Evolutionary conservation across 257 asterid species (phyloP).

Genomic region (Craterostigma plantagineum): DNA sequence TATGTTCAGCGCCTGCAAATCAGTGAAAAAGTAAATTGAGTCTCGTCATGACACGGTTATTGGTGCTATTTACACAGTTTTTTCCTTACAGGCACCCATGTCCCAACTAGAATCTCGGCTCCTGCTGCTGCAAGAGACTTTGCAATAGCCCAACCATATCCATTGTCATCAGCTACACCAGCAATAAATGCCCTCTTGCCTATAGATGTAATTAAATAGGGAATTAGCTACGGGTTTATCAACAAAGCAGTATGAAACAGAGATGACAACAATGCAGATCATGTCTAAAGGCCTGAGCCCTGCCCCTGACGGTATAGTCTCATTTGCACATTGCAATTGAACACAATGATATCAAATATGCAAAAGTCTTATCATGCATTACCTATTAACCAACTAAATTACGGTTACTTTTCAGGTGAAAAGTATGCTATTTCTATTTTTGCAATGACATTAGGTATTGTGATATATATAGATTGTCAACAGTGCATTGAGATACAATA

Average conservation of each 20-base stretch:
- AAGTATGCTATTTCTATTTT: no score
- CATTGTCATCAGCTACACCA: constrained; percentile 85
- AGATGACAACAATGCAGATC: neutral
- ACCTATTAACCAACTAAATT: no score
- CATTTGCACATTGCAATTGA: no score
- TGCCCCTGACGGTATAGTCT: no score
- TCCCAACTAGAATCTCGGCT: constrained; percentile 74
- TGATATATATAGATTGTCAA: no score
- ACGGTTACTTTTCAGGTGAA: no score
- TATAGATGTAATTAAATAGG: constrained; percentile 5
- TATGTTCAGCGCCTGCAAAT: constrained; percentile 60
- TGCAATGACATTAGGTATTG: no score
- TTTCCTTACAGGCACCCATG: constrained; percentile 88
- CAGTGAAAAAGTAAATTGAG: constrained; percentile 11
- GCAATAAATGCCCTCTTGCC: constrained; percentile 87
- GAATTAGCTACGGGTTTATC: constrained; percentile 4
- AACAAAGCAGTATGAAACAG: neutral
- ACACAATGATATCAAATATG: no score
- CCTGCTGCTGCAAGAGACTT: constrained; percentile 90
- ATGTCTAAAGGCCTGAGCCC: no score
- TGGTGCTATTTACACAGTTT: constrained; percentile 2
- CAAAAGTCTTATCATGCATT: no score
- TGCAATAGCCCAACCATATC: constrained; percentile 93
- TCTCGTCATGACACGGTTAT: neutral
- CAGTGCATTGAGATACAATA: no score